Evolutionary conservation across 768 basidiomycete species (phyloP).

Genomic region (Macrolepiota dolichaula): DNA sequence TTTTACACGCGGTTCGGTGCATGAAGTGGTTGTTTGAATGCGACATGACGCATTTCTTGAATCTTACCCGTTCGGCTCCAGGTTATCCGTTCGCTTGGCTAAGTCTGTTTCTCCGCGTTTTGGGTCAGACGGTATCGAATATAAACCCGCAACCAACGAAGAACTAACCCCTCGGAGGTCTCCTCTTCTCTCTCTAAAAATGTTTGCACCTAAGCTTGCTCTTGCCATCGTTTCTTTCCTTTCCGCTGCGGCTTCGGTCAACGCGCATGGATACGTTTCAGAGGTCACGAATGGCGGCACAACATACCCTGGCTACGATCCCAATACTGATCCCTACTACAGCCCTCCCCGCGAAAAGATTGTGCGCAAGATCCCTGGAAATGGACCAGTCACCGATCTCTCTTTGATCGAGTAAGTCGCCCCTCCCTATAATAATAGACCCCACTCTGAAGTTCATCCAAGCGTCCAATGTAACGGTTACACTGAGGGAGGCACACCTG

Average conservation of each 20-base stretch:
- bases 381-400: slow-evolving; percentile 34
- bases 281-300: slow-evolving; percentile 29
- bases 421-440: background rate
- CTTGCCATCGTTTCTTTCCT: background rate
- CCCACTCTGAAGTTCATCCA: background rate
- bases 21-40: background rate
- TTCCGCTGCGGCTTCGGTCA: slow-evolving; percentile 15
- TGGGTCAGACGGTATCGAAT: background rate
- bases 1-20: background rate
- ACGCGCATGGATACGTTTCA: slow-evolving; percentile 35
- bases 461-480: slow-evolving; percentile 30
- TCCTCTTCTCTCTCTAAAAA: background rate
- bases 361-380: slow-evolving; percentile 34
- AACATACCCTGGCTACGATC: slow-evolving; percentile 32
- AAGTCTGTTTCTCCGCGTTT: background rate
- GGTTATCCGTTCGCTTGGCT: background rate
- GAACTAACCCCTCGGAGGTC: background rate
- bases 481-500: slow-evolving; percentile 18
- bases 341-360: slow-evolving; percentile 33
- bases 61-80: background rate
- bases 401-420: slow-evolving; percentile 28
- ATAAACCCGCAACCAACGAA: background rate
- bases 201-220: slow-evolving; percentile 3
- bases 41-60: background rate
- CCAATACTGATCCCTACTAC: slow-evolving; percentile 32